Evolutionary conservation across 2,329 filamentous ascomycete species (phyloP).

Genomic region (Calonectria ilicicola): DNA sequence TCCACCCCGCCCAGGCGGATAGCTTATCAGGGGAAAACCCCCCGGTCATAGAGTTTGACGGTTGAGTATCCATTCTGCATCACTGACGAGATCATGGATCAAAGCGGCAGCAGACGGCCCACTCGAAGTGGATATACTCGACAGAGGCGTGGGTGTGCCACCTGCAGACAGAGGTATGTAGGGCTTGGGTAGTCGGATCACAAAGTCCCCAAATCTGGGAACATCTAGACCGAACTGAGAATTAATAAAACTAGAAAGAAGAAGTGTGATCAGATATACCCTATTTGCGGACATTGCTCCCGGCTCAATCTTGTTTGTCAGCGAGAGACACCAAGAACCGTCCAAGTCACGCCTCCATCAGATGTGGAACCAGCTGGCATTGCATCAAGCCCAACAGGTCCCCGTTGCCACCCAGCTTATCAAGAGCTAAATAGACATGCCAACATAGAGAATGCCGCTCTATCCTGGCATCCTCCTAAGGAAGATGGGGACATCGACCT

Average conservation of each 20-base stretch:
- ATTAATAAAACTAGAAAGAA: slow-evolving; percentile 22
- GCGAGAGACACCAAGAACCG: slow-evolving; percentile 23
- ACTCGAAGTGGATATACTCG: slow-evolving; percentile 31
- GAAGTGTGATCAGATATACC: slow-evolving; percentile 31
- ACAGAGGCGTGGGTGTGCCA: slow-evolving; percentile 36
- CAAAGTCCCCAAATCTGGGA: no score
- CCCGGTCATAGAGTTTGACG: neutral
- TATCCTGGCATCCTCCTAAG: neutral
- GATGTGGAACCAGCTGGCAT: neutral
- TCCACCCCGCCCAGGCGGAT: neutral
- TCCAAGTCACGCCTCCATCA: neutral
- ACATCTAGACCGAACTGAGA: neutral
- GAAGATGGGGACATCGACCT: slow-evolving; percentile 1
- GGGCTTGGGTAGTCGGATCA: neutral
- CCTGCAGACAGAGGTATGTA: slow-evolving; percentile 31
- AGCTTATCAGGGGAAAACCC: neutral
- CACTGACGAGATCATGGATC: neutral
- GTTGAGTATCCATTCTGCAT: neutral
- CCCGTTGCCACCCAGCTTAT: neutral
- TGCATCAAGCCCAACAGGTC: neutral
- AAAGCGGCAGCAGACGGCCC: neutral
- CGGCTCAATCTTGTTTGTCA: slow-evolving; percentile 33
- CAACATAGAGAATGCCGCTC: neutral
- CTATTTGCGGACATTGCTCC: slow-evolving; percentile 32
- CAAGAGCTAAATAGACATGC: slow-evolving; percentile 4